These are phyloP conservation scores for Vitis riparia DNA, from an alignment of 164 flowering plant species.

Conservation along the genomic window DNA sequence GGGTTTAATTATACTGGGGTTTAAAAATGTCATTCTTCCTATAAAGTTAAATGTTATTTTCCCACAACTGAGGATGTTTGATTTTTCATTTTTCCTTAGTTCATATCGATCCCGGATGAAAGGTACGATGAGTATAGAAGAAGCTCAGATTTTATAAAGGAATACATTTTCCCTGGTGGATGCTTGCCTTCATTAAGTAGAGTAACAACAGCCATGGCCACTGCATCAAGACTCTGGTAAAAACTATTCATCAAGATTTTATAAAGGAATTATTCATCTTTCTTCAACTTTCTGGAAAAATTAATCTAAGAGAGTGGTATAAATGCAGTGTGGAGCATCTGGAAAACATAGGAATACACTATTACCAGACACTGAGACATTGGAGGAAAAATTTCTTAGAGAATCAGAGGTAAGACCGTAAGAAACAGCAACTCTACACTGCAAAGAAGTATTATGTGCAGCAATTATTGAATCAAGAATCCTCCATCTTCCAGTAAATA, in stretches of 20 bases:
- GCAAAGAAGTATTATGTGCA: too few relatives aligned
- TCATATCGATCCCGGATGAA: conserved; percentile 84
- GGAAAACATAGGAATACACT: conserved; percentile 88
- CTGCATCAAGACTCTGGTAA: conserved; percentile 79
- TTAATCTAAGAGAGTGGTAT: not conserved
- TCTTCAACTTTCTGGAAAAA: too few relatives aligned
- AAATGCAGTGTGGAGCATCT: conserved; percentile 82
- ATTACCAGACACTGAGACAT: conserved; percentile 69
- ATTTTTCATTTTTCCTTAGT: conserved; percentile 34
- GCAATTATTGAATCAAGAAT: too few relatives aligned
- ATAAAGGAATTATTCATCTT: not conserved
- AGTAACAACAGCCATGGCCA: conserved; percentile 83
- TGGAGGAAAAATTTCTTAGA: conserved; percentile 80
- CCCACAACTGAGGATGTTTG: not conserved
- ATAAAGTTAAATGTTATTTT: not conserved
- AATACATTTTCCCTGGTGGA: conserved; percentile 92
- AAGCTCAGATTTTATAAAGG: conserved; percentile 90
- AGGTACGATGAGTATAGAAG: conserved; percentile 76
- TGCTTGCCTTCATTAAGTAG: conserved; percentile 77
- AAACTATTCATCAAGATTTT: too few relatives aligned
- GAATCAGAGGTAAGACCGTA: conserved; percentile 54
- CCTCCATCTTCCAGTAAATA: too few relatives aligned
- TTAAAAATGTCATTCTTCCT: not conserved
- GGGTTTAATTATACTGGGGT: too few relatives aligned
- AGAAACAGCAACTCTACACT: not conserved